Evolutionary conservation across 2,329 filamentous ascomycete genomes (phyloP).

Genomic region (Taxawa tesnikishii): DNA sequence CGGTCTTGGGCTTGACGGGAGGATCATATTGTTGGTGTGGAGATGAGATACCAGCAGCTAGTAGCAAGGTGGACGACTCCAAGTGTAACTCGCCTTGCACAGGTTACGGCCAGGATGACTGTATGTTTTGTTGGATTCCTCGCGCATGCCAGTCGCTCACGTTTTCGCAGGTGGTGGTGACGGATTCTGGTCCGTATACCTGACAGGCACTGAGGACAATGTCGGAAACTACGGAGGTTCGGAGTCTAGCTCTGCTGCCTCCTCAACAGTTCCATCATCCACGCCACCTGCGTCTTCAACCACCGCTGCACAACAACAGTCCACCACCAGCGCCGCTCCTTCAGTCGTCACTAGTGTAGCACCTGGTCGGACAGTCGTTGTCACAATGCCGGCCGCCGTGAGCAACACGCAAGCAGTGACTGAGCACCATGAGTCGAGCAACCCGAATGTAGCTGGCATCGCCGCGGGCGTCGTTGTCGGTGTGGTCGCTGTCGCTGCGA

Average conservation of each 20-base stretch:
- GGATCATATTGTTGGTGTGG: constrained; percentile 64
- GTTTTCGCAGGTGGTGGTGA: constrained; percentile 43
- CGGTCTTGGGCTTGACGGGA: constrained; percentile 51
- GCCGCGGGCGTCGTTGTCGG: constrained; percentile 81
- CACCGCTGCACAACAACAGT: not conserved
- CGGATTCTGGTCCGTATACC: constrained; percentile 37
- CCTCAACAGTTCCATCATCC: constrained; percentile 9
- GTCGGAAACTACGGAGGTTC: constrained; percentile 20
- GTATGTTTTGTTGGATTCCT: constrained; percentile 34
- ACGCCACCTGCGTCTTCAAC: constrained; percentile 13
- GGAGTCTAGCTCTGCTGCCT: constrained; percentile 8
- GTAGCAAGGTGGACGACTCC: constrained; percentile 40
- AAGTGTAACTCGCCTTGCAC: constrained; percentile 56
- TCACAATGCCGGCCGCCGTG: constrained; percentile 22
- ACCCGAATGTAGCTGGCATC: constrained; percentile 67
- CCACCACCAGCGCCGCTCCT: constrained; percentile 11
- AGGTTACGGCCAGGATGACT: constrained; percentile 50
- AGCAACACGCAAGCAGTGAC: constrained; percentile 33
- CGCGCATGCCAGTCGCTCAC: constrained; percentile 17
- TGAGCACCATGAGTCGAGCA: constrained; percentile 35
- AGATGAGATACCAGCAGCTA: constrained; percentile 48
- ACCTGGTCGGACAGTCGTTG: constrained; percentile 20
- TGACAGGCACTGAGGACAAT: constrained; percentile 34
- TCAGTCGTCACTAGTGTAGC: constrained; percentile 18
- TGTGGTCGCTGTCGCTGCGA: constrained; percentile 54